Evolutionary conservation across 441 rosid genomes (phyloP).

Genomic region (Populus tomentosa): DNA sequence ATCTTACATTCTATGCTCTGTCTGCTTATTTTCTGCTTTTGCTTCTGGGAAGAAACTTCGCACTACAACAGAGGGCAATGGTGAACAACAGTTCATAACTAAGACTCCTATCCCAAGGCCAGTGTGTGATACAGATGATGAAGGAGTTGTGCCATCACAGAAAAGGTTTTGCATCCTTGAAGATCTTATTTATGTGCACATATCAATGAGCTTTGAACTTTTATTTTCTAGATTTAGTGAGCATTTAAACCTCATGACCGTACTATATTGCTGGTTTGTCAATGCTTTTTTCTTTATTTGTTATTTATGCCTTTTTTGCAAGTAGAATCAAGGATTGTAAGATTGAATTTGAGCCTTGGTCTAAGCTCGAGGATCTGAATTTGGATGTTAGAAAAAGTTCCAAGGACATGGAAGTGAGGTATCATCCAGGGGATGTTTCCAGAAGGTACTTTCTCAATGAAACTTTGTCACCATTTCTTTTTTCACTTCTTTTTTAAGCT

Average conservation of each 20-base stretch:
- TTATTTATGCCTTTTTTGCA: background rate
- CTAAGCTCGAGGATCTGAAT: conserved; percentile 73
- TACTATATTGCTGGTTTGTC: background rate
- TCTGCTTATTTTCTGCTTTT: conserved; percentile 6
- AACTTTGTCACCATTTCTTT: background rate
- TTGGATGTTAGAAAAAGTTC: conserved; percentile 60
- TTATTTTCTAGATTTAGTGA: background rate
- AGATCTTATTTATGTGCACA: background rate
- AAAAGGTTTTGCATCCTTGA: conserved; percentile 39
- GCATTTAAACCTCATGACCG: background rate
- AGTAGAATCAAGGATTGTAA: conserved; percentile 43
- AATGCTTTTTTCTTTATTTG: background rate
- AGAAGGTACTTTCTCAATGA: conserved; percentile 38
- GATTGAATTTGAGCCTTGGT: conserved; percentile 63
- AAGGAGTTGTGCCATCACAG: conserved; percentile 29
- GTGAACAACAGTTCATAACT: conserved; percentile 23
- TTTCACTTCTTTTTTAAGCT: background rate
- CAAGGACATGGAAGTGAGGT: conserved; percentile 31
- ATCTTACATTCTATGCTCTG: conserved; percentile 7
- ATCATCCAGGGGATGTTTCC: conserved; percentile 25
- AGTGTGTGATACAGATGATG: conserved; percentile 28
- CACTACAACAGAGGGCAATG: conserved; percentile 33
- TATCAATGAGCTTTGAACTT: too few species aligned
- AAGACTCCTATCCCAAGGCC: conserved; percentile 24
- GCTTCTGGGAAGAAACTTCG: conserved; percentile 35